Conservation (phyloP, 2,329 filamentous ascomycete genomes). For the Cadophora luteo-olivacea region DNA sequence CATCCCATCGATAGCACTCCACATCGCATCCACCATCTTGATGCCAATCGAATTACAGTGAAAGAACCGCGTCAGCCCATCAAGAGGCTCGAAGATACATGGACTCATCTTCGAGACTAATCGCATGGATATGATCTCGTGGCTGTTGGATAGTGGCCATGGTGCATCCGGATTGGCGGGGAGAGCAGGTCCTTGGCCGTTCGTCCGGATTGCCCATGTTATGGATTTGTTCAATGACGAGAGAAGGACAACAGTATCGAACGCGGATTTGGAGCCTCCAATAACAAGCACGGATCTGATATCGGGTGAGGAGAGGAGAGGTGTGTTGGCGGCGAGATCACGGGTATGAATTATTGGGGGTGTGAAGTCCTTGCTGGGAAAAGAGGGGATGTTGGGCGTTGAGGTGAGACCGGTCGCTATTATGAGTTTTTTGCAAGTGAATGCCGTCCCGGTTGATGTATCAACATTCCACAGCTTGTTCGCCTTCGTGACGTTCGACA, state of each 20-base stretch:
- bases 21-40: conserved; percentile 14
- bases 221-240: conserved; percentile 22
- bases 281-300: conserved; percentile 26
- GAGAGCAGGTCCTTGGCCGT: conserved; percentile 38
- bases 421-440: conserved; percentile 41
- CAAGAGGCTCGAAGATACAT: conserved; percentile 23
- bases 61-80: conserved; percentile 18
- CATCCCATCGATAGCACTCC: not conserved
- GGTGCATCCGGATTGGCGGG: conserved; percentile 14
- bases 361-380: conserved; percentile 19
- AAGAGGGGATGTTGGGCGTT: conserved; percentile 37
- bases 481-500: conserved; percentile 34
- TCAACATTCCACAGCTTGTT: conserved; percentile 32
- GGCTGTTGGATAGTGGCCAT: conserved; percentile 18
- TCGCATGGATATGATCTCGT: conserved; percentile 31
- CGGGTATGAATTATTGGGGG: conserved; percentile 39
- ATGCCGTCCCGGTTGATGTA: conserved; percentile 4
- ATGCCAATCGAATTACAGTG: conserved; percentile 18
- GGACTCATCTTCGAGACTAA: conserved; percentile 25
- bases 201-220: conserved; percentile 25
- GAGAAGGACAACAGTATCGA: conserved; percentile 29
- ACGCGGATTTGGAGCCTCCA: conserved; percentile 31
- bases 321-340: conserved; percentile 33
- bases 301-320: conserved; percentile 18
- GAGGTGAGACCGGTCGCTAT: conserved; percentile 46